Percentiles rank a stretch among this genome's conserved stretches.
Conservation (phyloP, 805 yeast species). For the Vanderwaltozyma polyspora region DNA sequence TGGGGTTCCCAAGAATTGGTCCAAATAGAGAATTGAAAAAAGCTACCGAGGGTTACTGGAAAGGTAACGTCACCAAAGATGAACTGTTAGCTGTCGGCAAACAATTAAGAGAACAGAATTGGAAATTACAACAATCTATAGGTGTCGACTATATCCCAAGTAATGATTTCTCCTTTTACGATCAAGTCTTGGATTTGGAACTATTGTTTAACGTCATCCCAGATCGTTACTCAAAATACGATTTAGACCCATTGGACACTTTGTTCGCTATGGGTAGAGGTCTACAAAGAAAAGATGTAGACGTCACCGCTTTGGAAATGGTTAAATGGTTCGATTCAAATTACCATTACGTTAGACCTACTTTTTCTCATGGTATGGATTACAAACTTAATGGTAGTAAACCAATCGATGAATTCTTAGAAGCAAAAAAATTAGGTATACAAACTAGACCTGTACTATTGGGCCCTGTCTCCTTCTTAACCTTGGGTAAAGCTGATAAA, state of each 20-base stretch:
- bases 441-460: slow-evolving; percentile 95
- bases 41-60: slow-evolving; percentile 98
- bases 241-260: slow-evolving; percentile 80
- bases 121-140: slow-evolving; percentile 95
- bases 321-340: slow-evolving; percentile 99
- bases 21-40: slow-evolving; percentile 98
- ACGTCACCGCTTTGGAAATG: slow-evolving; percentile 98
- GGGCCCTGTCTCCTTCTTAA: slow-evolving; percentile 93
- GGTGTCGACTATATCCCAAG: slow-evolving; percentile 97
- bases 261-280: slow-evolving; percentile 99
- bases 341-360: slow-evolving; percentile 99
- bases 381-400: slow-evolving; percentile 94
- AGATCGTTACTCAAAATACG: slow-evolving; percentile 89
- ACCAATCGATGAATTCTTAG: slow-evolving; percentile 95
- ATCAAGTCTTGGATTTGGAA: slow-evolving; percentile 90
- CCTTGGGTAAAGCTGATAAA: slow-evolving; percentile 96
- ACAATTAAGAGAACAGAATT: slow-evolving; percentile 89
- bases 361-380: slow-evolving; percentile 87
- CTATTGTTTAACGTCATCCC: slow-evolving; percentile 91
- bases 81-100: slow-evolving; percentile 87
- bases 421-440: slow-evolving; percentile 93
- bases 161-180: slow-evolving; percentile 96
- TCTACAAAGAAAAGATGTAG: slow-evolving; percentile 94
- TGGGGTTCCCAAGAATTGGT: slow-evolving; percentile 99
- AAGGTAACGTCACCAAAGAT: slow-evolving; percentile 79